Conservation (phyloP, 1,284 basidiomycete species). For the Cystobasidium sp. region DNA sequence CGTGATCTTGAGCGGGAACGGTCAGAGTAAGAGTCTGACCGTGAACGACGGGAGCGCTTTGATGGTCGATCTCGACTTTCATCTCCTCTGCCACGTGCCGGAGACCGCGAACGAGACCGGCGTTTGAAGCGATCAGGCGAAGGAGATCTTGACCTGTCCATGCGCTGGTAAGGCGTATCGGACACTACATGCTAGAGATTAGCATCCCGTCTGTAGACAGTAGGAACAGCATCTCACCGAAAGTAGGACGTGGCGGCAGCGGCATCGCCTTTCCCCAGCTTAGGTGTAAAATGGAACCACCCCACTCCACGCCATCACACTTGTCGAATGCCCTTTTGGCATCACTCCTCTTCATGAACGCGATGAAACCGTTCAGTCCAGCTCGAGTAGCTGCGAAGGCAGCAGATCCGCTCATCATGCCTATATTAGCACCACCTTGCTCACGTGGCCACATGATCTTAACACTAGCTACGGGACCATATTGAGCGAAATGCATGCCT, state of each 20-base stretch:
- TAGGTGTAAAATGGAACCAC: conserved; percentile 77
- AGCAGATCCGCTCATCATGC: conserved; percentile 26
- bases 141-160: conserved; percentile 50
- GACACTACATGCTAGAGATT: conserved; percentile 39
- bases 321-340: conserved; percentile 85
- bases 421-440: conserved; percentile 57
- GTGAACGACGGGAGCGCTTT: conserved; percentile 26
- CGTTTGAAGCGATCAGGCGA: conserved; percentile 45
- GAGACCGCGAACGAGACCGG: not conserved
- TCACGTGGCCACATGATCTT: conserved; percentile 89
- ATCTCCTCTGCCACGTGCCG: not conserved
- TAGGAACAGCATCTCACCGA: conserved; percentile 65
- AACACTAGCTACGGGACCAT: conserved; percentile 62
- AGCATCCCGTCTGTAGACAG: not conserved
- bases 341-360: conserved; percentile 88
- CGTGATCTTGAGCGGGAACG: conserved; percentile 63
- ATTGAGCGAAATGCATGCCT: conserved; percentile 79
- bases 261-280: conserved; percentile 97
- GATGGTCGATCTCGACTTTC: conserved; percentile 6
- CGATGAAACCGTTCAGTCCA: conserved; percentile 90
- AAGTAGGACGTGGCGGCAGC: conserved; percentile 75
- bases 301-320: conserved; percentile 90
- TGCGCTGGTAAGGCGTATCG: conserved; percentile 42
- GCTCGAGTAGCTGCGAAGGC: conserved; percentile 45
- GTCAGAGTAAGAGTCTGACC: conserved; percentile 5